phyloP scores from a whole-genome alignment of 2,329 filamentous ascomycete genomes.

The Torrubiellomyces zombiae region DNA sequence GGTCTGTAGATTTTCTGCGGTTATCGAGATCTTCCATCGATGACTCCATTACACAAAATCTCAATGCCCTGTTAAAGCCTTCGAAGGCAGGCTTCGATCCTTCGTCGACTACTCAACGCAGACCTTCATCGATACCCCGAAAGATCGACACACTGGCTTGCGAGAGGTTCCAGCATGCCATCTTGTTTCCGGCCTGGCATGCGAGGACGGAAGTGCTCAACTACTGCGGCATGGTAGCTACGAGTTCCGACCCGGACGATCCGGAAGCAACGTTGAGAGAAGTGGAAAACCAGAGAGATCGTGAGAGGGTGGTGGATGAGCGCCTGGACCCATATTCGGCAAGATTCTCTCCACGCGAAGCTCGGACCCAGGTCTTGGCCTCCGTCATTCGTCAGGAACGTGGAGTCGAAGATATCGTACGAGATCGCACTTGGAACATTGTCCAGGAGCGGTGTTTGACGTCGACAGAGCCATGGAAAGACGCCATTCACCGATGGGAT shows the following conservation, averaged over 20 bases:
- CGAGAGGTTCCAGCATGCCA: constrained; percentile 52
- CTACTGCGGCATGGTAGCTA: constrained; percentile 81
- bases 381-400: constrained; percentile 57
- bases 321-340: constrained; percentile 81
- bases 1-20: constrained; percentile 63
- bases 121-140: constrained; percentile 29
- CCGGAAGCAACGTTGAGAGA: constrained; percentile 57
- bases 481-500: too few relatives aligned
- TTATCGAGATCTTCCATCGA: constrained; percentile 73
- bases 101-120: constrained; percentile 50
- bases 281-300: constrained; percentile 51
- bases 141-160: constrained; percentile 49
- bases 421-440: constrained; percentile 66
- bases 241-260: constrained; percentile 73
- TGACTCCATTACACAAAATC: constrained; percentile 82
- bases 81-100: constrained; percentile 61
- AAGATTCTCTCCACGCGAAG: constrained; percentile 64
- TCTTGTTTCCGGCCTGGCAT: constrained; percentile 83
- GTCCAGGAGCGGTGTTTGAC: constrained; percentile 59
- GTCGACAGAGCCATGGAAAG: constrained; percentile 42
- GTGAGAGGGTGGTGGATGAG: constrained; percentile 68
- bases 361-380: constrained; percentile 66
- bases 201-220: constrained; percentile 64
- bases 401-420: constrained; percentile 62
- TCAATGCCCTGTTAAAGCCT: constrained; percentile 77